Base-by-base conservation (phyloP, 2,329 filamentous ascomycete genomes). In the Aurifilum marmelostoma region DNA sequence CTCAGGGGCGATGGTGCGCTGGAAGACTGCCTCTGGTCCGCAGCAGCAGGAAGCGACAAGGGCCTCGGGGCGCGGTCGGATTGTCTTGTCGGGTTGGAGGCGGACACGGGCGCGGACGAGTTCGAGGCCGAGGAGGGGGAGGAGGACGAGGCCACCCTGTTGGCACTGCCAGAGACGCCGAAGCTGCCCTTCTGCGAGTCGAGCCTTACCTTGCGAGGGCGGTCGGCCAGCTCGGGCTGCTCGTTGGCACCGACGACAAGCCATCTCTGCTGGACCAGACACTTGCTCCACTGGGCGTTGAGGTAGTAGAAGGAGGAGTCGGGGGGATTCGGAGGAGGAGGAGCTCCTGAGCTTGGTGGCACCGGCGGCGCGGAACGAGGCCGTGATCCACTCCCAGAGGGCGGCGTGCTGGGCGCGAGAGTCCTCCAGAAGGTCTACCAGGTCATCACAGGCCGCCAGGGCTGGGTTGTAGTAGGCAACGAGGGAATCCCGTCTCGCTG, bases 201-300 rank as follows among this genome's bases (percentile, higher is more conserved):
- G 64, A 74, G 72, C 29, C 70, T 71, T 63, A 74, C 71, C 59
- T 72, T 73, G 16, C 70, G 71, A 24, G 68, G 69, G 39, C 70
- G 70, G 32, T 74, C 70, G 29, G 72, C 70, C 21, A 69, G 62
- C 12, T 72, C 69, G 14, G 69, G 67, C 69, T 76, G 75, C 68
- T 77, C 75, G 69, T 80, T 80, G 54, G 76, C 75, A 37, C 77
- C 74, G 32, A 80, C 73, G 18, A 80, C 76, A 39, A 77, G 70
- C 77, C 77, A 80, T 74, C 71, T 74, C 65, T 75, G 69, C 14
- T 75, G 73, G 32, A 79, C 72, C 9, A 78, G 67, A 21, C 75
- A 74, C 11, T 76, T 74, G 34, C 79, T 79, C 78, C 78, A 80
- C 64, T 72, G 74, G 43, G 74, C 72, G 66, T 74, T 73, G 62